Evolutionary conservation across 495 filamentous ascomycete species (phyloP), one percentile per base, ranked within the genome.

Genomic region (Hypoxylon crocopeplum): DNA sequence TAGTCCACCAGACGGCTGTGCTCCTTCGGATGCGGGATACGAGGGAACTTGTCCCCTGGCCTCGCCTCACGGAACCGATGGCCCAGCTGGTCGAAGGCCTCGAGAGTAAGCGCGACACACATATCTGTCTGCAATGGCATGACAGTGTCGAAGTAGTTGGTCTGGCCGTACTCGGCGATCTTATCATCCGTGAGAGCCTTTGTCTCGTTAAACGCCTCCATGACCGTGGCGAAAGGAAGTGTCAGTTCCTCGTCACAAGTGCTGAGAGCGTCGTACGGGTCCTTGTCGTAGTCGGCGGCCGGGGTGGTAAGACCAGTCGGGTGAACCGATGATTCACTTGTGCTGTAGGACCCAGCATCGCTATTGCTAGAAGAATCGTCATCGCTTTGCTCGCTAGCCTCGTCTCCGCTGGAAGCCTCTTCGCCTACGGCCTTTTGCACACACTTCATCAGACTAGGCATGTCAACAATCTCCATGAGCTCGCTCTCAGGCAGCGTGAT

Each of bases 41-140:
- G 75, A 1, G 61, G 10, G 0, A 83, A 58, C 3, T 34, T 57
- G 17, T 81, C 54, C 0, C 75, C 74, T 0, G 72, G 12, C n/a
- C 46, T 57, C 0, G 77, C 74, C 0, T 66, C 62, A 39, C 17
- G 59, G 32, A 48, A 57, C 10, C 49, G 34, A 30, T 66, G 76
- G 8, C 77, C 78, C 1, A 82, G 52, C 13, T 72, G 17, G 29
- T 80, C 74, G 29, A 83, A 78, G 16, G 79, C 76, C 48, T 83
- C 76, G 3, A 79, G 45, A 1, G 69, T 73, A 13, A 77, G 56
- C 7, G 73, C 71, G 4, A 78, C 40, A 21, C 75, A 78, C 10
- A 82, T 64, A 21, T 76, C 49, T 1, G 67, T 75, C 44, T 74
- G 68, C 48, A 64, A 39, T 2, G 49, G 61, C 61, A 64, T 54